Evolutionary conservation across 164 flowering plant species (phyloP), one percentile per base, ranked within the genome.

Genomic region (Nymphaea colorata): DNA sequence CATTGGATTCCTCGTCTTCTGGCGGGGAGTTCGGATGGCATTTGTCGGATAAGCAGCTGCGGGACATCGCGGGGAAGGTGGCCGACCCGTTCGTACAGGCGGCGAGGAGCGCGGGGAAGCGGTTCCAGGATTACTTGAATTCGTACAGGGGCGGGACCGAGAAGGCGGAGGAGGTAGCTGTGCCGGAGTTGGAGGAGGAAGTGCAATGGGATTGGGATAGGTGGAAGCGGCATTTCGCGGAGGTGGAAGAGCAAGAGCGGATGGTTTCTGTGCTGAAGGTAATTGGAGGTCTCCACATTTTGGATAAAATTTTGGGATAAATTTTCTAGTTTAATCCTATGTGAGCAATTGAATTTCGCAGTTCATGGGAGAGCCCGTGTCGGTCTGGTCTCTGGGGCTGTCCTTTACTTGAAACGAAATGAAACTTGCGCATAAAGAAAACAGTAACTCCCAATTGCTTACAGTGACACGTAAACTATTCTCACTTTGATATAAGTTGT

Each of bases 131-230:
- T 47, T 82, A 68, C 65, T 3, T 84, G 73, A 81, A 70, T 51
- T 70, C 72, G 62, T 15, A 51, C 10, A 65, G 72, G 71, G 72
- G 68, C 63, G 73, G 63, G 59, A 42, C 64, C 69, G 65, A 60
- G 59, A 68, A 53, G 5, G 41, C 25, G 4, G 5, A 8, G 66
- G 72, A 17, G 44, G 55, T n/a, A 14, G 69, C 16, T 16, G 61
- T 17, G 63, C 47, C 16, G n/a, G 64, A 12, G 59, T 74, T 62
- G 42, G 78, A 12, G 12, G 79, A 68, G 6, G 81, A 65, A 4
- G 79, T 72, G 0, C 84, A 82, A 16, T 90, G 99, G 99, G 90
- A 87, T 79, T 95, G 99, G 99, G 84, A 89, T 45, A 75, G 90
- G 51, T 95, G 99, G 99, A 82, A 59, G 75, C 71, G 72, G 82